phyloP scores from a whole-genome alignment of 495 filamentous ascomycete genomes.

The Neurospora sp. region DNA sequence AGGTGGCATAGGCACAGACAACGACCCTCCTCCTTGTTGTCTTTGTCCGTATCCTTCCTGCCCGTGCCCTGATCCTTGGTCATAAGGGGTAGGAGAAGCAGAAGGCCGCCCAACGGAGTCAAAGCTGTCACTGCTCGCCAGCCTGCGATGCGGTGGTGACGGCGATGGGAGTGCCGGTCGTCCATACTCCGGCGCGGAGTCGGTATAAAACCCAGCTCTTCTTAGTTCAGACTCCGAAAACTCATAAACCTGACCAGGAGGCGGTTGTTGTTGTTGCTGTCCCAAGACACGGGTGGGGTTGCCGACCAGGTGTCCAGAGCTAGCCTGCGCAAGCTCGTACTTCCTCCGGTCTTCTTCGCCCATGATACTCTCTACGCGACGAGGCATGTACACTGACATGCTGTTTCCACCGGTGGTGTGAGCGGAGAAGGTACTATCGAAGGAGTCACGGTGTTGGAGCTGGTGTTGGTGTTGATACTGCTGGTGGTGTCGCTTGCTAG shows the following conservation, averaged over 20 bases:
- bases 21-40: background rate
- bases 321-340: slow-evolving; percentile 57
- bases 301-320: slow-evolving; percentile 34
- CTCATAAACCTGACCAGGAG: slow-evolving; percentile 42
- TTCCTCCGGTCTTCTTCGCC: slow-evolving; percentile 66
- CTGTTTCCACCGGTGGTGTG: slow-evolving; percentile 34
- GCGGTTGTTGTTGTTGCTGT: slow-evolving; percentile 42
- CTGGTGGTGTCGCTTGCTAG: background rate
- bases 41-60: background rate
- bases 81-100: background rate
- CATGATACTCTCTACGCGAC: slow-evolving; percentile 75
- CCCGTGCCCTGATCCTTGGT: background rate
- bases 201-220: slow-evolving; percentile 32
- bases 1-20: background rate
- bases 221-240: slow-evolving; percentile 39
- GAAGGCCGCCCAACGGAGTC: slow-evolving; percentile 1
- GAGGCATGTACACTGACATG: slow-evolving; percentile 62
- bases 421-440: slow-evolving; percentile 58
- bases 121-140: slow-evolving; percentile 24
- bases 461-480: slow-evolving; percentile 16
- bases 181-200: slow-evolving; percentile 13
- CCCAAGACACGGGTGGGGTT: slow-evolving; percentile 8
- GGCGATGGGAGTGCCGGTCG: slow-evolving; percentile 2
- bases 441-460: slow-evolving; percentile 52
- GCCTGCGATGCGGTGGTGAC: slow-evolving; percentile 9